phyloP scores from a whole-genome alignment of 805 yeast species.

The Teunomyces panamensis region DNA sequence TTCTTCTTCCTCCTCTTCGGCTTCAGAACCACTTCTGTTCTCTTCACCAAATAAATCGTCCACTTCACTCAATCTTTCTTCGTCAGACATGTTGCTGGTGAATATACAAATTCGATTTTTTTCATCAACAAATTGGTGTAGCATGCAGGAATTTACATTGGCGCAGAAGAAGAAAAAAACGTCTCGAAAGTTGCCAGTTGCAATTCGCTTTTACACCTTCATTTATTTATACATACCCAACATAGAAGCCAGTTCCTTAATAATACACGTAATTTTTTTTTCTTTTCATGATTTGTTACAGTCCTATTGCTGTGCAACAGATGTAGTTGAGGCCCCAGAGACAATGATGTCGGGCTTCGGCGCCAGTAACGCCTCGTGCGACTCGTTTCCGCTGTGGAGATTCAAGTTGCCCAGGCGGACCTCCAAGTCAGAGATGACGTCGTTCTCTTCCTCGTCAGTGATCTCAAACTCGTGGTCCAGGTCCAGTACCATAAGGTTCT shows the following conservation, averaged over 20 bases:
- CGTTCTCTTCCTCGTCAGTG: constrained; percentile 22
- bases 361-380: not conserved
- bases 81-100: constrained; percentile 10
- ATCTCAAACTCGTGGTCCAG: constrained; percentile 40
- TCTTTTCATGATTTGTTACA: not conserved
- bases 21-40: constrained; percentile 32
- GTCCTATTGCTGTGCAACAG: constrained; percentile 3
- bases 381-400: constrained; percentile 1
- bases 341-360: constrained; percentile 12
- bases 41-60: constrained; percentile 38
- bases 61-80: constrained; percentile 18
- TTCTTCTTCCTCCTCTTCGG: constrained; percentile 32
- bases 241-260: not conserved
- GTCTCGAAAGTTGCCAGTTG: not conserved
- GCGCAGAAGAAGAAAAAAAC: too few relatives aligned
- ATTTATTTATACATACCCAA: not conserved
- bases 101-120: not conserved
- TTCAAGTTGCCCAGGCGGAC: constrained; percentile 6
- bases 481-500: constrained; percentile 30
- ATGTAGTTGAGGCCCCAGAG: constrained; percentile 11
- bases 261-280: constrained; percentile 1
- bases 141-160: not conserved
- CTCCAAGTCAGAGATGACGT: constrained; percentile 12
- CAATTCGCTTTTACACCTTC: not conserved
- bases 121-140: not conserved